Evolutionary conservation across 1,284 basidiomycete species (phyloP), one percentile per base, ranked within the genome.

Genomic region (Melampsora americana): DNA sequence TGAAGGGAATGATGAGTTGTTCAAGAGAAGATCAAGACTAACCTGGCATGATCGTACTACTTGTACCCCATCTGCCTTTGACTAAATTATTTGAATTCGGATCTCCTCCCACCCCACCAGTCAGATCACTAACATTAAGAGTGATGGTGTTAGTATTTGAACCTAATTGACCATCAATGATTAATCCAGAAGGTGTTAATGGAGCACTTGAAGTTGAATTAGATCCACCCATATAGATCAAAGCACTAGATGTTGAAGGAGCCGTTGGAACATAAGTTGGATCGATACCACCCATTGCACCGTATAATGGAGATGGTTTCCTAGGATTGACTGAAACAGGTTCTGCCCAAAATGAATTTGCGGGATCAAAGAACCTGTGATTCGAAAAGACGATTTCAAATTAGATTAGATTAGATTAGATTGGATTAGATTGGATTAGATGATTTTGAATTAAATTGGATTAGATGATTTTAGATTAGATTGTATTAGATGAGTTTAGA

Each of bases 101-200:
- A 30, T 72, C 62, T 32, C 69, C 69, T 16, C 59, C 44, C 26
- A 72, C 44, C 14, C 42, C 61, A 35, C 59, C 7, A 3, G 30
- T 35, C 44, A 72, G 69, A 44, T 59, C 44, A 46, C 39, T 32
- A 28, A 72, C 59, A 35, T 65, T 72, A 28, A 65, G 59, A n/a
- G 20, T 64, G 61, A 72, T 48, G 39, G 69, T 72, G 39, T 72
- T 65, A 18, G 69, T 72, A 48, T 72, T 72, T 62, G 59, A 62
- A 20, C 69, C 69, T 42, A 72, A 61, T 65, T 72, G 69, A 61
- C 69, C 69, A 46, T 72, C 69, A 46, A 72, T 53, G 18, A 61
- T 50, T 26, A 72, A 28, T 9, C 30, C 61, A 20, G 28, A 20
- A 26, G 69, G 69, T 1, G 26, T 16, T 39, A 72, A 48, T 46